Base-by-base conservation (phyloP, 164 flowering plant genomes). In the Berberis thunbergii region DNA sequence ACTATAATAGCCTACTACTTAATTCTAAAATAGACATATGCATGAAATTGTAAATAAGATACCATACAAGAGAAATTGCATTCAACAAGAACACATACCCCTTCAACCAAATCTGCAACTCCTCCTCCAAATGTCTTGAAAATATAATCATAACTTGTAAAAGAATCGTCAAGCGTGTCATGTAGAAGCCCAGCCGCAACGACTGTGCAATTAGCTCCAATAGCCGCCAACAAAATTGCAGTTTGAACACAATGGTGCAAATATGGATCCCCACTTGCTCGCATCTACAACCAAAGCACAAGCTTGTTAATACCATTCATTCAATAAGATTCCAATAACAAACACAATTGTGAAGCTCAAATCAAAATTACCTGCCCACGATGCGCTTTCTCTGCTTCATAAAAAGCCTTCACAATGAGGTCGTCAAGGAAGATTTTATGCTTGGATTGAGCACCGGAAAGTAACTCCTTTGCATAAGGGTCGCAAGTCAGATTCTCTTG, bases 121-220 rank as follows among this genome's bases (percentile, higher is more conserved):
- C 84, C 96, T 55, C 82, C 77, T 45, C 99, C 97, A 72, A 91
- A 85, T 2, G 74, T 75, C 60, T 74, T 63, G 26, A 62, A 73
- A 60, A 94, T 84, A 65, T 83, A 75, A 57, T 83, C 91, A 65
- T 86, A 85, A 52, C 74, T 77, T 62, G 82, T 64, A 68, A 73
- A 85, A 55, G 94, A 79, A 81, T 94, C 99, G 64, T 94, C 99
- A 67, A 91, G 74, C 0, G 97, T 85, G 71, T 94, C 99, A 43
- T 94, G 99, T 54, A 94, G 78, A 64, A 94, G 84, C 73, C 97
- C 99, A 4, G 99, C 96, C 39, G 96, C 97, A 45, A 94, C 94
- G 11, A 94, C 96, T 0, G 89, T 83, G 2, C 96, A 70, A 72
- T 86, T 85, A 40, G 97, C 97, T 59, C 99, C 99, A 72, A 94